phyloP scores from a whole-genome alignment of 192 early-diverging fungal genomes.

The Coemansia sp. region DNA sequence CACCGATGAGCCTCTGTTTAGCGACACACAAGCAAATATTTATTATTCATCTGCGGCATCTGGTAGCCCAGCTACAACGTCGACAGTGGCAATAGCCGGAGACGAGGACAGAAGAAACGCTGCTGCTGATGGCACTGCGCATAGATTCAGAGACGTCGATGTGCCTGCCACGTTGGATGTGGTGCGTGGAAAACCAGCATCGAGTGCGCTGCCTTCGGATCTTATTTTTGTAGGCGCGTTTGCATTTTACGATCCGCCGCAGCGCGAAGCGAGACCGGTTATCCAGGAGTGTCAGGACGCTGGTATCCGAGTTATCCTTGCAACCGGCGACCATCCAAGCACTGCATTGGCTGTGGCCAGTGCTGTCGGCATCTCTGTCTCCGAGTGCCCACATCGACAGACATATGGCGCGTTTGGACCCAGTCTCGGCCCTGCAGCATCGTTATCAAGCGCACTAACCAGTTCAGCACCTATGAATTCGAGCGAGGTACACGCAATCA shows the following conservation, averaged over 20 bases:
- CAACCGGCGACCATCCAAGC: constrained; percentile 50
- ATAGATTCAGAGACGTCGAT: no score
- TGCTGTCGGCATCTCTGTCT: constrained; percentile 41
- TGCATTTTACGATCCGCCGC: constrained; percentile 50
- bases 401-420: not conserved
- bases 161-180: not conserved
- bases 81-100: no score
- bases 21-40: not conserved
- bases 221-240: constrained; percentile 50
- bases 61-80: not conserved
- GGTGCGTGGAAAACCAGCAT: not conserved
- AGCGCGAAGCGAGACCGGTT: constrained; percentile 38
- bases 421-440: not conserved
- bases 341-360: constrained; percentile 41
- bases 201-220: constrained; percentile 13
- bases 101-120: no score
- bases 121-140: no score
- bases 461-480: not conserved
- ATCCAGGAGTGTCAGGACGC: constrained; percentile 43
- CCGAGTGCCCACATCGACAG: constrained; percentile 12
- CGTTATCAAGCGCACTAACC: not conserved
- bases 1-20: constrained; percentile 33
- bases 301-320: constrained; percentile 49
- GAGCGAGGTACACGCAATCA: constrained; percentile 36
- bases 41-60: not conserved